A percentile compares a stretch with the other conserved stretches of the same genome.
phyloP scores from a whole-genome alignment of 257 asterid genomes.

The Galeopsis tetrahit region DNA sequence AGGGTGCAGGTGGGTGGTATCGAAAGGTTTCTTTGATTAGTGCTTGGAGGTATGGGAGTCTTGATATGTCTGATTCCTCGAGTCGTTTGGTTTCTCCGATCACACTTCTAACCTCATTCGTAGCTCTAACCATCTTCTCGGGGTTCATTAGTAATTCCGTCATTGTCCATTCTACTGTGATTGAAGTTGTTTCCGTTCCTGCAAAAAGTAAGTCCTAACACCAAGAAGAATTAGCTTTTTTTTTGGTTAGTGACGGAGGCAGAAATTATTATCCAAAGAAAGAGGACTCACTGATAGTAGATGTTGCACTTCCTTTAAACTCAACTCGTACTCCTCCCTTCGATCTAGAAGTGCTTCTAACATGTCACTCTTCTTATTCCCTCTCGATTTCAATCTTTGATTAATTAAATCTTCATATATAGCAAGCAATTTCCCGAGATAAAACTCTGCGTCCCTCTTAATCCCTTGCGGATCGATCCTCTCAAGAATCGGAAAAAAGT shows the following conservation, averaged over 20 bases:
- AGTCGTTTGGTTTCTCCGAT: not conserved
- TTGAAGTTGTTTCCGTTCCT: not conserved
- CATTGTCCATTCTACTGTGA: constrained; percentile 2
- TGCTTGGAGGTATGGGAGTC: not conserved
- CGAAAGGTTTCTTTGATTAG: constrained; percentile 14
- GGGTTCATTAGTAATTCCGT: not conserved
- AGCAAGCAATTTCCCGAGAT: not conserved
- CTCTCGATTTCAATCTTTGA: constrained; percentile 12
- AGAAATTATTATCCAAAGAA: too few species aligned
- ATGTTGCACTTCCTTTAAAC: not conserved
- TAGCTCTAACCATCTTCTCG: not conserved
- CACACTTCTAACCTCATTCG: not conserved
- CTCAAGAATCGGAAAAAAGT: constrained; percentile 27
- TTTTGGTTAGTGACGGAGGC: too few species aligned
- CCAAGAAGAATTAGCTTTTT: not conserved
- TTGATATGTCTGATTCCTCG: constrained; percentile 10
- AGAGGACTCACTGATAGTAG: not conserved
- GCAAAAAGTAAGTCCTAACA: not conserved
- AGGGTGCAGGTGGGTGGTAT: not conserved
- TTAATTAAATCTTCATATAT: constrained; percentile 17
- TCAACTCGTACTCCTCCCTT: not conserved
- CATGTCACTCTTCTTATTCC: constrained; percentile 22
- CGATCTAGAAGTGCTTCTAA: constrained; percentile 33
- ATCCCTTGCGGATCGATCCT: constrained; percentile 35
- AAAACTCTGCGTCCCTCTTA: not conserved